A percentile compares a stretch with the other conserved stretches of the same genome.
Conservation (phyloP, 345 rosid species). For the Anacardium occidentale region DNA sequence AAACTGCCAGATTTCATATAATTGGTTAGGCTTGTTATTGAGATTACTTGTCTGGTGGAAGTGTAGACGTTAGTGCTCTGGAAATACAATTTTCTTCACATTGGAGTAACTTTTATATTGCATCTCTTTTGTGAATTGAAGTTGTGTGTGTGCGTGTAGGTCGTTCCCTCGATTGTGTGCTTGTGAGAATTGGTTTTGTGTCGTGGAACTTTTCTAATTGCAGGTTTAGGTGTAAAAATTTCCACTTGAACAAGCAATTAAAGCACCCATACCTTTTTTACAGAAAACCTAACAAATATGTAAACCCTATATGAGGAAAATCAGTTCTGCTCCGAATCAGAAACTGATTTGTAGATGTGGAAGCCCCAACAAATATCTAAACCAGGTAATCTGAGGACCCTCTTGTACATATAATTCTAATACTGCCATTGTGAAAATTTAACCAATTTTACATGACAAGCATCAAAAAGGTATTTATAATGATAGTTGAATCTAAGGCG, state of each 20-base stretch:
- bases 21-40: no score
- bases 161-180: no score
- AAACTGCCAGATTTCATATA: no score
- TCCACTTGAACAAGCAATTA: background rate
- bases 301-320: background rate
- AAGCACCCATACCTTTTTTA: background rate
- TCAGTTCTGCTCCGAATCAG: background rate
- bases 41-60: no score
- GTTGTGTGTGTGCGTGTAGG: no score
- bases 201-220: no score
- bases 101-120: no score
- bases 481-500: background rate
- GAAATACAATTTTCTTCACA: no score
- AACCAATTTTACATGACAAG: background rate
- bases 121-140: no score
- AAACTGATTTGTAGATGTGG: background rate
- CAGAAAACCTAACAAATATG: background rate
- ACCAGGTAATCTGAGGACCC: background rate
- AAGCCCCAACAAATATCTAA: background rate
- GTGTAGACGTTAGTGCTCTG: no score
- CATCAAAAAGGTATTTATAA: background rate
- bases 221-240: no score
- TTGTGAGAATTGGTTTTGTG: no score
- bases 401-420: background rate
- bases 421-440: background rate